Evolutionary conservation across 805 yeast genomes (phyloP).

Genomic region (Candida chauliodis): DNA sequence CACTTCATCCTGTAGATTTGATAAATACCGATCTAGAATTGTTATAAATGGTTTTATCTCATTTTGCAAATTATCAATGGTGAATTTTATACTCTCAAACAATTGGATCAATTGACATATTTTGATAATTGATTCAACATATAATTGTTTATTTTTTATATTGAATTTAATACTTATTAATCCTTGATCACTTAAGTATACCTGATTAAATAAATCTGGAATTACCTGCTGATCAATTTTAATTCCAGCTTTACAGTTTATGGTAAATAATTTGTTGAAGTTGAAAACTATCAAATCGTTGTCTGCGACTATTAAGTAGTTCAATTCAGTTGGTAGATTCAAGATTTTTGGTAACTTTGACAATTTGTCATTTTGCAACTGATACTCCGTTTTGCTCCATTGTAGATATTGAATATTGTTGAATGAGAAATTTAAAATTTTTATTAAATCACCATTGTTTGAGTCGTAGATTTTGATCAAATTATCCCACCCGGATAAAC

Average conservation of each 20-base stretch:
- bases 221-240: conserved; percentile 12
- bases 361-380: conserved; percentile 8
- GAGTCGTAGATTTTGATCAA: conserved; percentile 43
- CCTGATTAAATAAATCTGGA: conserved; percentile 24
- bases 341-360: conserved; percentile 33
- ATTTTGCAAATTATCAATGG: conserved; percentile 15
- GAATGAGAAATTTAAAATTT: conserved; percentile 17
- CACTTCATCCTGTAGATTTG: conserved; percentile 29
- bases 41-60: conserved; percentile 24
- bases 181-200: conserved; percentile 17
- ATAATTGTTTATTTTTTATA: conserved; percentile 12
- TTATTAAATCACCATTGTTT: conserved; percentile 41
- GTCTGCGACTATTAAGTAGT: conserved; percentile 25
- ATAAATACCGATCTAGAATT: conserved; percentile 29
- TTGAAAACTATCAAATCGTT: conserved; percentile 21
- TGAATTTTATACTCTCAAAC: conserved; percentile 20
- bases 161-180: conserved; percentile 15
- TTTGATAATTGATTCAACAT: conserved; percentile 21
- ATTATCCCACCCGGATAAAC: conserved; percentile 43
- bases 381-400: conserved; percentile 13
- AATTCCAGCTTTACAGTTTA: conserved; percentile 14
- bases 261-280: conserved; percentile 29
- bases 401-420: conserved; percentile 15
- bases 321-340: conserved; percentile 12
- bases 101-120: conserved; percentile 25